Base-by-base conservation (phyloP, 1,139 yeast species). In the Waltiozyma sp. region DNA sequence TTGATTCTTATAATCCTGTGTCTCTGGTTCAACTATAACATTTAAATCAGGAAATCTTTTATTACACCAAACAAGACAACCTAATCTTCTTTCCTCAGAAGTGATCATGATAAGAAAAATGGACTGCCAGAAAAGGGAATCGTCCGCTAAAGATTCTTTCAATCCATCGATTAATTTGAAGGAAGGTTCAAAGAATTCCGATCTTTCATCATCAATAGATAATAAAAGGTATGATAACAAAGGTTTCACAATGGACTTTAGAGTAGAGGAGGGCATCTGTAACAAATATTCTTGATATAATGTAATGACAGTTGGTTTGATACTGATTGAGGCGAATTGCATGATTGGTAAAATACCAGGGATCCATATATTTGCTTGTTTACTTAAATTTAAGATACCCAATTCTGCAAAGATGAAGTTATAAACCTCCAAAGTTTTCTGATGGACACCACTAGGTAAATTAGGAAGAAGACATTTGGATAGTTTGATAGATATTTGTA, bases 391-490 rank as follows among this genome's bases (percentile, higher is more conserved):
- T 2, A 71, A 74, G 1, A 59, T 53, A 0, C 82, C 76, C 26
- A 89, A 63, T 21, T 77, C 71, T 36, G 70, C 71, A 62, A 91
- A 86, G 3, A 89, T 75, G 43, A 70, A 66, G 37, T 75, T 77
- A 58, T 89, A 91, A 0, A 89, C 75, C 47, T 80, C 87, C 39
- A 91, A 64, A 0, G 96, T 73, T 59, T 87, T 89, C 53, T 83
- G 86, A 58, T 93, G 98, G 1, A 93, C 98, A 7, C 98, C 98
- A 44, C 94, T 85, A 0, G 98, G 98, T 21, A 91, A 68, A 40
- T 70, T 69, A 0, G 94, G 80, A 5, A 89, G 77, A 37, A 91
- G 65, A 51, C 98, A 91, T 50, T 43, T 68, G 55, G 77, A 72
- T 52, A 77, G 64, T 45, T 68, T 71, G 51, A 64, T 69, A 41